These are phyloP conservation scores for Phytophthora palmivora DNA, from an alignment of 352 stramenopile species.

Conservation along the genomic window DNA sequence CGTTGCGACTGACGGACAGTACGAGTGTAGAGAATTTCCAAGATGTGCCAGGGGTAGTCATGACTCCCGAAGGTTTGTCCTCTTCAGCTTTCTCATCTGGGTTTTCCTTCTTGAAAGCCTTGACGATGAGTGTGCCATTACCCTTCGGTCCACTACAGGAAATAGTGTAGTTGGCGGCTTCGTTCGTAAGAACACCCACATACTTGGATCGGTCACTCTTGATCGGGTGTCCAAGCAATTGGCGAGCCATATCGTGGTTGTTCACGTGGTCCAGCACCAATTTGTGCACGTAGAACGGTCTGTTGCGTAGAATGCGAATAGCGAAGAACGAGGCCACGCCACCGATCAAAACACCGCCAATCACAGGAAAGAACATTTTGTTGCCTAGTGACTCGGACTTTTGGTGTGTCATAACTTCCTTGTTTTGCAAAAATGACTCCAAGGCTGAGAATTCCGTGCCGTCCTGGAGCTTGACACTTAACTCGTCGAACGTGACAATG, in stretches of 20 bases:
- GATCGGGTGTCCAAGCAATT: constrained; percentile 71
- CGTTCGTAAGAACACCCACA: constrained; percentile 62
- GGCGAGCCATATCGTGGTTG: constrained; percentile 66
- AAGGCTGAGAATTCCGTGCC: constrained; percentile 66
- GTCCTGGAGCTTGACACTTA: constrained; percentile 56
- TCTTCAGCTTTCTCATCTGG: constrained; percentile 13
- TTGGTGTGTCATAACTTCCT: constrained; percentile 59
- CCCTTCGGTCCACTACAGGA: constrained; percentile 68
- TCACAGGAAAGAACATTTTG: constrained; percentile 72
- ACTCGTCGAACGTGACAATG: constrained; percentile 61
- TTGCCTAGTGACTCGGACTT: constrained; percentile 71
- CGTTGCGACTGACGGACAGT: constrained; percentile 65
- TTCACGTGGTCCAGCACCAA: constrained; percentile 80
- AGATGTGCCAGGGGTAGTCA: constrained; percentile 68
- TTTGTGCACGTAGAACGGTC: constrained; percentile 84
- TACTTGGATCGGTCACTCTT: constrained; percentile 79
- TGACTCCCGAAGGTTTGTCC: constrained; percentile 34
- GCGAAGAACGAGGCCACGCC: constrained; percentile 74
- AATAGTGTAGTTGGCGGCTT: constrained; percentile 76
- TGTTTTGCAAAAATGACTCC: constrained; percentile 62
- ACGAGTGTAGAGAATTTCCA: constrained; percentile 84
- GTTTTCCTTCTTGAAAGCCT: constrained; percentile 70
- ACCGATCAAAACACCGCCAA: constrained; percentile 68
- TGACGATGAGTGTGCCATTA: constrained; percentile 76
- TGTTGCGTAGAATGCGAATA: constrained; percentile 80